phyloP scores from a whole-genome alignment of 257 asterid genomes.

The Scutellaria minor region DNA sequence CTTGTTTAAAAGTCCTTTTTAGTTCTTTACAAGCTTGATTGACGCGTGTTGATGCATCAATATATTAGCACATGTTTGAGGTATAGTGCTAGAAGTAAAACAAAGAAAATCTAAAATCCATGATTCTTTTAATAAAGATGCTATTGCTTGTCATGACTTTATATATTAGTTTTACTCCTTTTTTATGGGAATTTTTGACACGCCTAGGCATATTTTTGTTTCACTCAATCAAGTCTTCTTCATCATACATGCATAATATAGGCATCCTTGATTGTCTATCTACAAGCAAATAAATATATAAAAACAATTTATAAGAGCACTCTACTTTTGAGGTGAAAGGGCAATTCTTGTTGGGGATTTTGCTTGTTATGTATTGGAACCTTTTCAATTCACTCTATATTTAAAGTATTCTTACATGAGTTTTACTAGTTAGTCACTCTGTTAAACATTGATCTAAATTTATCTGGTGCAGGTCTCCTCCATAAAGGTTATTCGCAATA shows the following conservation, averaged over 20 bases:
- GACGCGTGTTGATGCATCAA: neutral
- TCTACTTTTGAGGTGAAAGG: neutral
- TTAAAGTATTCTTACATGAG: neutral
- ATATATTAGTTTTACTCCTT: neutral
- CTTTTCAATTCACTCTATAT: too few species aligned
- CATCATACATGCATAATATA: neutral
- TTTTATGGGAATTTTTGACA: neutral
- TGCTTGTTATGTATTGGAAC: too few species aligned
- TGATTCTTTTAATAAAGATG: neutral
- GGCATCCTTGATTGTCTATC: neutral
- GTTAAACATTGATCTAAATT: neutral
- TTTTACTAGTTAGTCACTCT: neutral
- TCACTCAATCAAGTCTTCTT: neutral
- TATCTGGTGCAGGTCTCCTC: slow-evolving; percentile 65
- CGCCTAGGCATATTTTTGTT: neutral
- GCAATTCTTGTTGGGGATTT: neutral
- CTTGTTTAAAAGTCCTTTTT: slow-evolving; percentile 7
- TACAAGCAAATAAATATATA: neutral
- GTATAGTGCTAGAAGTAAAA: neutral
- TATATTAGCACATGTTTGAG: neutral
- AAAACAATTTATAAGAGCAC: neutral
- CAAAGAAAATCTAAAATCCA: neutral
- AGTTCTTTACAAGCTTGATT: neutral
- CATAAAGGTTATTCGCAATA: slow-evolving; percentile 88
- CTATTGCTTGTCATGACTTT: neutral